Conservation (phyloP, 2,329 filamentous ascomycete species). For the Penicillium sp. region DNA sequence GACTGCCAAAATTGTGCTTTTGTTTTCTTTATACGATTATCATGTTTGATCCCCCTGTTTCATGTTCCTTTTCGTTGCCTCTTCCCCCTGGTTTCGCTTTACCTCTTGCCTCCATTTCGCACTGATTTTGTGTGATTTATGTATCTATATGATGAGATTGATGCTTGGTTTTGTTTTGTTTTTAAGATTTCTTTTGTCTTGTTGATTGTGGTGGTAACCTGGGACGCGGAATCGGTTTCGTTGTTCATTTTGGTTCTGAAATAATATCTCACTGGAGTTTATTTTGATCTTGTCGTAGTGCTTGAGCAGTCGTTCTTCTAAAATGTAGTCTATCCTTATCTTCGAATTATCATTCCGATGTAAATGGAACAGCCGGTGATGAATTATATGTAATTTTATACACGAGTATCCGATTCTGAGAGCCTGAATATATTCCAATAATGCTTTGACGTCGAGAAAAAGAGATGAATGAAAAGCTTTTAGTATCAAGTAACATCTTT, state of each 20-base stretch:
- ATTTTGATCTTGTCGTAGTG: too few relatives aligned
- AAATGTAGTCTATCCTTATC: too few relatives aligned
- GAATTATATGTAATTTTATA: too few relatives aligned
- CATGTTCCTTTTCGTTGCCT: neutral
- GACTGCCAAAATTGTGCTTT: slow-evolving; percentile 55
- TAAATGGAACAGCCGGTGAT: too few relatives aligned
- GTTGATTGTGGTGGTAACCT: slow-evolving; percentile 7
- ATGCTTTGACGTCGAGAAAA: too few relatives aligned
- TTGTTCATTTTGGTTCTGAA: neutral
- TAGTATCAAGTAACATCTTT: too few relatives aligned
- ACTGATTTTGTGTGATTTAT: slow-evolving; percentile 25
- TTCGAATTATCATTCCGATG: too few relatives aligned
- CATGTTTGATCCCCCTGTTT: slow-evolving; percentile 18
- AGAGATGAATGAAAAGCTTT: too few relatives aligned
- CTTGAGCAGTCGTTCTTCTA: too few relatives aligned
- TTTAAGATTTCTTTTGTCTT: slow-evolving; percentile 18
- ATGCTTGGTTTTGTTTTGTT: slow-evolving; percentile 32
- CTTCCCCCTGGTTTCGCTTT: neutral
- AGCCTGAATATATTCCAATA: too few relatives aligned
- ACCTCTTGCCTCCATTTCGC: neutral
- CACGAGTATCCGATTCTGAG: too few relatives aligned
- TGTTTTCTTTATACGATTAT: slow-evolving; percentile 18
- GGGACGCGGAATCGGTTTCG: slow-evolving; percentile 1
- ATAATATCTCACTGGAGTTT: too few relatives aligned
- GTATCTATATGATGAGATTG: slow-evolving; percentile 41